Percentiles rank a stretch among this genome's conserved stretches.
These are phyloP conservation scores for Solanum aculeatissimum DNA, from an alignment of 305 asterid genomes.

Conservation along the genomic window DNA sequence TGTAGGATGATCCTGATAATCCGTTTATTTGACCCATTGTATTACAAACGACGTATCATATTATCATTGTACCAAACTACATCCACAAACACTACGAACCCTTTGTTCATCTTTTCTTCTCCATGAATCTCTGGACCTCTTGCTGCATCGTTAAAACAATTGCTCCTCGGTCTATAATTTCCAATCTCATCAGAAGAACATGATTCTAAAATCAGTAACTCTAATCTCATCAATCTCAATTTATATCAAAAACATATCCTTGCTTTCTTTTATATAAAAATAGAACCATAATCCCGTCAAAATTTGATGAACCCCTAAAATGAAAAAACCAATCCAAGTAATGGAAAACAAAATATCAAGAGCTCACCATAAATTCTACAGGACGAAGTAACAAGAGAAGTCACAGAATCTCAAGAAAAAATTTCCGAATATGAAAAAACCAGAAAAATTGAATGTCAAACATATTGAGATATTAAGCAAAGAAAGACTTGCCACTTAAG, in stretches of 20 bases:
- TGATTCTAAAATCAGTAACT: neutral
- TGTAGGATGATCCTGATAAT: neutral
- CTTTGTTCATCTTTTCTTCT: neutral
- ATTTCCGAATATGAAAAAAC: neutral
- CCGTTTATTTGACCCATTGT: neutral
- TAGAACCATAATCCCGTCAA: neutral
- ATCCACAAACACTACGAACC: neutral
- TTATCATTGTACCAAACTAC: neutral
- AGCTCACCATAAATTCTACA: neutral
- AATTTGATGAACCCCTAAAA: neutral
- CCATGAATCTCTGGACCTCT: neutral
- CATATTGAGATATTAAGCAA: neutral
- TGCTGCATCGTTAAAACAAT: neutral
- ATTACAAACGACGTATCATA: neutral
- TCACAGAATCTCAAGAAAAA: neutral
- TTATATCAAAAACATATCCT: neutral
- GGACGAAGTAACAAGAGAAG: neutral
- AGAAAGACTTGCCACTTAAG: slow-evolving; percentile 58
- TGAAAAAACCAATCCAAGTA: neutral
- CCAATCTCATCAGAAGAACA: neutral
- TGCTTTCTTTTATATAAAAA: neutral
- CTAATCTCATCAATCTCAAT: neutral
- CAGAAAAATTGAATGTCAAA: neutral
- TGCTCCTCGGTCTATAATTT: neutral
- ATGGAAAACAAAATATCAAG: neutral